Base-by-base conservation (phyloP, 306 rosid species). In the Trifolium fragiferum region DNA sequence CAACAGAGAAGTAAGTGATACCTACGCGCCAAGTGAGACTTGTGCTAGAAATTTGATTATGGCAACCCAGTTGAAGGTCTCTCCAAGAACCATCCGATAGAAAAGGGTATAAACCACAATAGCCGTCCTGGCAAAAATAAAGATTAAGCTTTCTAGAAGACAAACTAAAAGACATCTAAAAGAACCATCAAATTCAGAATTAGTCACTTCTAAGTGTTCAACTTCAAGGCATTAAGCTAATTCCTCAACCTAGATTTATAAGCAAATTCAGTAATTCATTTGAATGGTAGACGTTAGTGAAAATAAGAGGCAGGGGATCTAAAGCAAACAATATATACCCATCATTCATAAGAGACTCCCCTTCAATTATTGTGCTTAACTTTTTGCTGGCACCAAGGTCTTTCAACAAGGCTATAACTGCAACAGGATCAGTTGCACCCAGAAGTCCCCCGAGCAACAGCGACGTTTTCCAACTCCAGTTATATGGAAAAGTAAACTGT, bases 351-450 rank as follows among this genome's bases (percentile, higher is more conserved):
- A 90, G 81, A 80, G 98, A 94, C 76, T 94, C 98, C 81, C 97
- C 97, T 88, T 94, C 97, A 77, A 94, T 87, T 84, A 91, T 90
- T 10, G 98, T 94, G 82, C 88, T 91, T 85, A 94, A 76, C 76
- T 94, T 94, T 81, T 94, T 94, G 88, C 96, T 91, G 47, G 97
- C 97, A 77, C 98, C 98, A 46, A 94, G 97, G 21, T 94, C 97
- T 77, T 88, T 94, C 82, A 94, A 79, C 72, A 94, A 81, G 75
- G 97, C 98, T 74, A 94, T 96, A 76, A 94, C 97, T 63, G 98
- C 98, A 70, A 94, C 98, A 25, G 98, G 98, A 86, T 91, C 98
- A 19, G 98, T 94, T 73, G 98, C 98, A 72, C 98, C 90, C 73
- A 91, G 75, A 86, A 94, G 96, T 68, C 97, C 98, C 74, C 97